Evolutionary conservation across 805 yeast genomes (phyloP), one percentile per base, ranked within the genome.

Genomic region (Saccharomycopsis selenospora): DNA sequence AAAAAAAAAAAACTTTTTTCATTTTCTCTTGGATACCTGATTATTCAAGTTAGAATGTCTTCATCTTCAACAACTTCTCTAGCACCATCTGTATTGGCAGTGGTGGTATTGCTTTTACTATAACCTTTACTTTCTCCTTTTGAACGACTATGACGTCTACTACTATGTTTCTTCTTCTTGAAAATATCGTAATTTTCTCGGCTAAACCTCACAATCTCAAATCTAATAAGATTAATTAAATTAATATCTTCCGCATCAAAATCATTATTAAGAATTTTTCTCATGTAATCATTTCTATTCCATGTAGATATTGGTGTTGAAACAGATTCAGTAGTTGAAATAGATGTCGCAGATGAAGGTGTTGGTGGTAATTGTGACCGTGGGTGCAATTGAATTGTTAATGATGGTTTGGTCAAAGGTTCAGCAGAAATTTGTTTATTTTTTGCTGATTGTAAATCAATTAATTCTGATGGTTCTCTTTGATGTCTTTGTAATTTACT

Each of bases 401-500:
- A 27, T 27, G 29, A 7, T 27, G 29, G 29, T 8, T 7, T 8
- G 11, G 29, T 8, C n/a, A n/a, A n/a, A 7, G 38, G 17, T 14
- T 33, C 38, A 6, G 38, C 10, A 14, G 38, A 33, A 20, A 6
- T 7, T 14, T 14, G 10, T 14, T 6, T 10, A 4, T 17, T 14
- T 10, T 7, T 7, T 11, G 18, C 4, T 6, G n/a, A 14, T 10
- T 33, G 38, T 33, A 33, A 33, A 20, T 33, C 38, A 33, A 14
- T 14, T 14, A 33, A 33, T 20, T 33, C 38, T 14, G 38, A 33
- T 5, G 38, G 38, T 10, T 33, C 38, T 33, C 38, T 33, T 33
- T 33, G 38, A 33, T 33, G 38, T 33, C 38, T 33, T 20, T 5
- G 38, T 14, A 33, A 33, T 33, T 33, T 33, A 14, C 38, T 33